Conservation (phyloP, 2,329 filamentous ascomycete genomes). For the Dryadomyces sulphureus region DNA sequence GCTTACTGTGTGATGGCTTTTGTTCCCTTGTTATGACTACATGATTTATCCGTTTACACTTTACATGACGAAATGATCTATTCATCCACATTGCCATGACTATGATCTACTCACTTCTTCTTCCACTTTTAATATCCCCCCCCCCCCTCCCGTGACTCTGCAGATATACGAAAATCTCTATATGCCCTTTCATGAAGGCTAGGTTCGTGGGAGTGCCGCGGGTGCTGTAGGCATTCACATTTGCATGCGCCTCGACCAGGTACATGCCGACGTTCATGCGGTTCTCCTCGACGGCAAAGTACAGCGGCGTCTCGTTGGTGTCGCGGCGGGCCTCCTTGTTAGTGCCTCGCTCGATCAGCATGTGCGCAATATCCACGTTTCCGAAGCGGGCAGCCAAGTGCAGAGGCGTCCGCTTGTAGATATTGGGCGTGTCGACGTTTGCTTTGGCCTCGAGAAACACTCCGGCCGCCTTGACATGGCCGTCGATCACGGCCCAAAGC, state of each 20-base stretch:
- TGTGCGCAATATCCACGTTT: neutral
- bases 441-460: neutral
- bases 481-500: neutral
- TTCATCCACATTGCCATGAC: too few relatives aligned
- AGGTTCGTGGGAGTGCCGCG: neutral
- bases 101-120: too few relatives aligned
- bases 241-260: neutral
- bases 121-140: neutral
- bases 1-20: constrained; percentile 7
- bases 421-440: neutral
- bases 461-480: neutral
- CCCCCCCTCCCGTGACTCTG: neutral
- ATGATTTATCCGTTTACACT: too few relatives aligned
- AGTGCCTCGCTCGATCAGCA: neutral
- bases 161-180: too few relatives aligned
- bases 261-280: neutral
- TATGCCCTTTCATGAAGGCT: too few relatives aligned
- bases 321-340: neutral
- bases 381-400: neutral
- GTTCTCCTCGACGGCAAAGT: neutral
- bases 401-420: neutral
- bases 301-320: neutral
- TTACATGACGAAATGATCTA: too few relatives aligned
- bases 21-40: too few relatives aligned
- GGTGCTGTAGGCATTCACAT: neutral